A percentile compares a stretch with the other conserved stretches of the same genome.
phyloP scores from a whole-genome alignment of 305 asterid genomes.

The Fraxinus sp. region DNA sequence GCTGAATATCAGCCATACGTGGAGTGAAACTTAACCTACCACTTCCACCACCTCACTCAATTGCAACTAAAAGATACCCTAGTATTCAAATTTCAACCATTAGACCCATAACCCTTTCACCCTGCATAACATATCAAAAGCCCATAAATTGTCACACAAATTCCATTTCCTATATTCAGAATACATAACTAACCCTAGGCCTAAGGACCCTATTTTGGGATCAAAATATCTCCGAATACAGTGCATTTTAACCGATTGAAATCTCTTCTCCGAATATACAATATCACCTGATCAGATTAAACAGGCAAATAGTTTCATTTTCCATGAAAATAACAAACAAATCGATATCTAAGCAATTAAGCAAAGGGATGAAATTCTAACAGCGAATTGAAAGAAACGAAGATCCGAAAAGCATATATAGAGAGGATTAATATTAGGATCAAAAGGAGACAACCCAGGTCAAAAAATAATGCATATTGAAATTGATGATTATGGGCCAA shows the following conservation, averaged over 20 bases:
- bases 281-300: slow-evolving; percentile 56
- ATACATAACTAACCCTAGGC: slow-evolving; percentile 49
- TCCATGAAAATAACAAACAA: background rate
- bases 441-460: slow-evolving; percentile 20
- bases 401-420: slow-evolving; percentile 33
- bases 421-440: slow-evolving; percentile 17
- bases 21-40: slow-evolving; percentile 32
- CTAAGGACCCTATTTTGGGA: slow-evolving; percentile 37
- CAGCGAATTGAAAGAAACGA: slow-evolving; percentile 11
- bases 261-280: slow-evolving; percentile 41
- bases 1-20: slow-evolving; percentile 66
- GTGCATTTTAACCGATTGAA: slow-evolving; percentile 28
- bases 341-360: slow-evolving; percentile 1
- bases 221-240: slow-evolving; percentile 32
- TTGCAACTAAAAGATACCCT: slow-evolving; percentile 24
- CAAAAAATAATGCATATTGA: slow-evolving; percentile 12
- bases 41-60: slow-evolving; percentile 31
- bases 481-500: slow-evolving; percentile 26
- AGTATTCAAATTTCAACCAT: slow-evolving; percentile 28
- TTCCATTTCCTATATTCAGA: slow-evolving; percentile 33
- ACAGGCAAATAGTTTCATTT: slow-evolving; percentile 22
- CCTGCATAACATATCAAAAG: slow-evolving; percentile 29
- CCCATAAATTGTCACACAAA: slow-evolving; percentile 35
- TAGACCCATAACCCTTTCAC: slow-evolving; percentile 27
- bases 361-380: background rate